A percentile compares a stretch with the other conserved stretches of the same genome.
Conservation (phyloP, 352 stramenopile genomes). For the Phytophthora tubulina region DNA sequence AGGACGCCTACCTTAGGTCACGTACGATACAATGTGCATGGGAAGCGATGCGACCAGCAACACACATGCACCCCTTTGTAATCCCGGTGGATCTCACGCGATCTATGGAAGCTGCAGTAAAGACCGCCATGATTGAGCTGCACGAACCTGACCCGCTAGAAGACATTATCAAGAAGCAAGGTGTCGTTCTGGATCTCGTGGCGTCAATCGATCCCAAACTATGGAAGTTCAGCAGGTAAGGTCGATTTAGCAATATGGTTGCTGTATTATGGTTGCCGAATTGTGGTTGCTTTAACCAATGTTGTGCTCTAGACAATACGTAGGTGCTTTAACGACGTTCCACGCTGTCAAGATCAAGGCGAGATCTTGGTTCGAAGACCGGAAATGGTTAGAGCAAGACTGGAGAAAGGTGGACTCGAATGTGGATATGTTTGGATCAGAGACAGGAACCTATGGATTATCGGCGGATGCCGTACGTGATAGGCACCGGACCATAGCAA, state of each 20-base stretch:
- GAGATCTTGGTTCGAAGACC: slow-evolving; percentile 10
- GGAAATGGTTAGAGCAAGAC: slow-evolving; percentile 22
- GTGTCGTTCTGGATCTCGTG: not conserved
- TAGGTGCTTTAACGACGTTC: not conserved
- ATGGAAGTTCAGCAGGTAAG: slow-evolving; percentile 20
- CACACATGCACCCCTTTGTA: too few relatives aligned
- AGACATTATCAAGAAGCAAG: slow-evolving; percentile 2
- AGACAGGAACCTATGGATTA: not conserved
- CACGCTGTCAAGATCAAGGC: not conserved
- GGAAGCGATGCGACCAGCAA: not conserved
- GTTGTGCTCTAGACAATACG: not conserved
- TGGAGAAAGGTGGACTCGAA: not conserved
- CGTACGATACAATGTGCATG: slow-evolving; percentile 6
- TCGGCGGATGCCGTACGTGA: not conserved
- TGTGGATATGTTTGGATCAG: slow-evolving; percentile 1
- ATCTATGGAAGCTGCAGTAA: too few relatives aligned
- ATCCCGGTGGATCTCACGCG: too few relatives aligned
- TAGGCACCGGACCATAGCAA: slow-evolving; percentile 3
- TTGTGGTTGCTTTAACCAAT: slow-evolving; percentile 6
- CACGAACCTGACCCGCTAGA: not conserved
- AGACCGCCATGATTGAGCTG: too few relatives aligned
- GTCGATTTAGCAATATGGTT: slow-evolving; percentile 15
- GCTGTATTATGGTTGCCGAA: slow-evolving; percentile 5
- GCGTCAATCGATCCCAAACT: slow-evolving; percentile 4
- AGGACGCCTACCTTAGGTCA: slow-evolving; percentile 10